These are phyloP conservation scores for Butyriboletus loyo DNA, from an alignment of 768 basidiomycete genomes.

Conservation along the genomic window DNA sequence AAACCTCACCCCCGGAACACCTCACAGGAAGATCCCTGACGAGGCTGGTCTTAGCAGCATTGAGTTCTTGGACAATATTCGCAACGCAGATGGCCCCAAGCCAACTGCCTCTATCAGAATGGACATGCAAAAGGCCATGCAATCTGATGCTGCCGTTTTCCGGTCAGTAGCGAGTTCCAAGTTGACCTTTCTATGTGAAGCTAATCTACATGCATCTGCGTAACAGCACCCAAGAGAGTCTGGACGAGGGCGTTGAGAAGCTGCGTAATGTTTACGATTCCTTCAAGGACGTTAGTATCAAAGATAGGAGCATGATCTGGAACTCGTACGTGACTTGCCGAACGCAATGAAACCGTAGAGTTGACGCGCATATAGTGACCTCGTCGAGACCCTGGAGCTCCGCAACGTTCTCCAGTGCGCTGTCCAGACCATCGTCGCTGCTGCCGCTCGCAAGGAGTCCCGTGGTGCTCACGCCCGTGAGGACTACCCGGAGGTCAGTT, in stretches of 20 bases:
- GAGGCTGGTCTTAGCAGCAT: constrained; percentile 84
- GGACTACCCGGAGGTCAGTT: constrained; percentile 86
- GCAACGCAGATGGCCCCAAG: constrained; percentile 76
- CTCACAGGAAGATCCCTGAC: constrained; percentile 84
- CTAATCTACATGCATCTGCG: neutral
- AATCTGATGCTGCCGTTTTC: constrained; percentile 97
- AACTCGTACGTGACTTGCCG: constrained; percentile 71
- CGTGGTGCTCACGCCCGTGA: constrained; percentile 99
- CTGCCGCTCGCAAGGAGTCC: constrained; percentile 93
- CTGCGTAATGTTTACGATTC: constrained; percentile 82
- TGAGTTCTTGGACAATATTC: constrained; percentile 85
- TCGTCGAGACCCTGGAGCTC: constrained; percentile 95
- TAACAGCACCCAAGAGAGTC: constrained; percentile 73
- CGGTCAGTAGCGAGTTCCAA: constrained; percentile 42
- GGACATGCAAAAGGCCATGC: constrained; percentile 99
- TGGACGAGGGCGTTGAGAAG: constrained; percentile 92
- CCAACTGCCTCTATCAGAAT: constrained; percentile 88
- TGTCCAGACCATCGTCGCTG: constrained; percentile 91
- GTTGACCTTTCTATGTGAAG: neutral
- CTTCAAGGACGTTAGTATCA: constrained; percentile 90
- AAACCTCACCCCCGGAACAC: constrained; percentile 81
- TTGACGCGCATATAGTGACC: constrained; percentile 56
- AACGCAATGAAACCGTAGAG: constrained; percentile 1
- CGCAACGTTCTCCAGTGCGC: constrained; percentile 95
- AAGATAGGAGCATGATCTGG: constrained; percentile 99